These are phyloP conservation scores for Dactylorhiza incarnata DNA, from an alignment of 106 monocot genomes.

Conservation along the genomic window DNA sequence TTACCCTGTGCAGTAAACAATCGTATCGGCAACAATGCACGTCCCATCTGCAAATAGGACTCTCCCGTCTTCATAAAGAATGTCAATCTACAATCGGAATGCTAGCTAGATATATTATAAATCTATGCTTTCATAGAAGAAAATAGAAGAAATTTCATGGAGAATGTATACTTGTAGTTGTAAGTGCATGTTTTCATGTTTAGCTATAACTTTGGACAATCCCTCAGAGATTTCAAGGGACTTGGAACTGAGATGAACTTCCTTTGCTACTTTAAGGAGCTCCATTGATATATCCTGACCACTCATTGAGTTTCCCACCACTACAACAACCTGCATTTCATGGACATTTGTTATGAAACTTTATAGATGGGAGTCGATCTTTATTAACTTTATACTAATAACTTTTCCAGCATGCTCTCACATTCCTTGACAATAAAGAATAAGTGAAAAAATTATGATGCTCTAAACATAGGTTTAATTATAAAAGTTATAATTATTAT, in stretches of 20 bases:
- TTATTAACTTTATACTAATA: background rate
- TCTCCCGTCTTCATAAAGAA: constrained; percentile 37
- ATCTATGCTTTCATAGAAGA: background rate
- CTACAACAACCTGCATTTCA: constrained; percentile 38
- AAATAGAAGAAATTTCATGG: background rate
- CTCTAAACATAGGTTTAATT: too few species aligned
- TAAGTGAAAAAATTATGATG: background rate
- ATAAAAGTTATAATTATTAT: too few species aligned
- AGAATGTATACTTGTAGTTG: constrained; percentile 34
- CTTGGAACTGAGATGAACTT: constrained; percentile 52
- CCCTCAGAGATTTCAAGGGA: constrained; percentile 40
- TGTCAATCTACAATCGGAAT: constrained; percentile 29
- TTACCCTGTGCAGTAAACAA: constrained; percentile 72
- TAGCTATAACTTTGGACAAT: constrained; percentile 33
- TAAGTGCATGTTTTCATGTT: constrained; percentile 34
- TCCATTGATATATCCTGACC: constrained; percentile 66
- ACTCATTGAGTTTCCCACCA: constrained; percentile 53
- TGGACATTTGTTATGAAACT: background rate
- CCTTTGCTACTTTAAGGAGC: constrained; percentile 35
- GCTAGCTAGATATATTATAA: background rate
- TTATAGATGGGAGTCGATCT: background rate
- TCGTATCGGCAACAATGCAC: constrained; percentile 33
- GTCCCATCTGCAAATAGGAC: constrained; percentile 47
- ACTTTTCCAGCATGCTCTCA: too few species aligned
- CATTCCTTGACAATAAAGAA: too few species aligned